Percentiles rank a stretch among this genome's conserved stretches.
These are phyloP conservation scores for Oryza brachyantha DNA, from an alignment of 176 grass and related monocot genomes.

Conservation along the genomic window DNA sequence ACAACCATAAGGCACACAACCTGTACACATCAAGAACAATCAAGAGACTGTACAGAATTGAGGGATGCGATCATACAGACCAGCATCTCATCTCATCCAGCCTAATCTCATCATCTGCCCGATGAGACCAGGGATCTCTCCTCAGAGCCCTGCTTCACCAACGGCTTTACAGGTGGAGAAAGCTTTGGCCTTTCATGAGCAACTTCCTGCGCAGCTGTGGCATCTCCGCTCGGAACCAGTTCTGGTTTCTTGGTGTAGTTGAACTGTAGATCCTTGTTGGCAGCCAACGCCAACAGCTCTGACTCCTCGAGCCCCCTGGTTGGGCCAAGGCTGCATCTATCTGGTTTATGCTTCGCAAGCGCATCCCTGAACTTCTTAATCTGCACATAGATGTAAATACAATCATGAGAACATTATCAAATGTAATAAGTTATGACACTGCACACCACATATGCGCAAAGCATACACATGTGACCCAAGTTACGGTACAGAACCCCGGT, in stretches of 20 bases:
- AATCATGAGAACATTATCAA: neutral
- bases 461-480: neutral
- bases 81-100: constrained; percentile 37
- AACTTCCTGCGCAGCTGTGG: neutral
- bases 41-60: constrained; percentile 49
- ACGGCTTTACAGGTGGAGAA: constrained; percentile 21
- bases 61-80: constrained; percentile 20
- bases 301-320: constrained; percentile 72
- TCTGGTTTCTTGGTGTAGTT: constrained; percentile 60
- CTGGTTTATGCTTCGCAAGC: constrained; percentile 90
- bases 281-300: constrained; percentile 65
- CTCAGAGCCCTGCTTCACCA: constrained; percentile 31
- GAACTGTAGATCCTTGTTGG: constrained; percentile 86
- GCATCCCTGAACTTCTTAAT: constrained; percentile 96
- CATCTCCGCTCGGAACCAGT: constrained; percentile 8
- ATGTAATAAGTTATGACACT: neutral
- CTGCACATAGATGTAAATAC: constrained; percentile 34
- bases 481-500: neutral
- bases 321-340: constrained; percentile 73
- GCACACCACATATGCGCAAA: neutral
- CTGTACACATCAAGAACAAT: constrained; percentile 45
- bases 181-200: constrained; percentile 25
- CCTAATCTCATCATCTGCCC: constrained; percentile 74
- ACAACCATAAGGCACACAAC: constrained; percentile 36
- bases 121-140: constrained; percentile 60